phyloP scores from a whole-genome alignment of 257 asterid genomes.

The Plectranthus barbatus region DNA sequence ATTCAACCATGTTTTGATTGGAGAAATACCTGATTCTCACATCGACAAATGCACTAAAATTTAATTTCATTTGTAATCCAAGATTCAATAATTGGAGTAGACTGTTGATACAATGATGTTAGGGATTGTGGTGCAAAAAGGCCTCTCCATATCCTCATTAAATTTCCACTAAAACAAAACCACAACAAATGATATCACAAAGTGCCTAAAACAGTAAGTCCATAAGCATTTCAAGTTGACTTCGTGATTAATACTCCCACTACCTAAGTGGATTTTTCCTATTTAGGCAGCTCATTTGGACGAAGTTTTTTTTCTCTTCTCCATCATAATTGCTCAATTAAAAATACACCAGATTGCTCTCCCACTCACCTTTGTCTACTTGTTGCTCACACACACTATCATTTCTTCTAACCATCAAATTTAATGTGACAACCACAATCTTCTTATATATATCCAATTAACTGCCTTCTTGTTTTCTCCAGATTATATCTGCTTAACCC shows the following conservation, averaged over 20 bases:
- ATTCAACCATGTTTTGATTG: no score
- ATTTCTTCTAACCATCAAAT: neutral
- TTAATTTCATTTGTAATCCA: no score
- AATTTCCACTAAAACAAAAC: conserved; percentile 9
- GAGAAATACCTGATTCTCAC: no score
- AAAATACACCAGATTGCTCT: neutral
- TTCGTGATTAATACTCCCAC: conserved; percentile 35
- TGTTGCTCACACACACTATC: conserved; percentile 9
- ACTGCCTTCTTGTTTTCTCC: neutral
- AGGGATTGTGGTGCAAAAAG: conserved; percentile 7
- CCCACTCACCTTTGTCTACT: conserved; percentile 27
- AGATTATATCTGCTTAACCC: conserved; percentile 12
- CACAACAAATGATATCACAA: conserved; percentile 14
- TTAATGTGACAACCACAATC: conserved; percentile 10
- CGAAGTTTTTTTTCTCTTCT: neutral
- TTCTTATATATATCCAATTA: neutral
- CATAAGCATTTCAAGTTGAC: conserved; percentile 31
- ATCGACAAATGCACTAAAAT: no score
- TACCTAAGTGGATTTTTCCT: conserved; percentile 48
- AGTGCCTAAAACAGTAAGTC: conserved; percentile 37
- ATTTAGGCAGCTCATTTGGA: conserved; percentile 34
- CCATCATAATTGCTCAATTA: conserved; percentile 2
- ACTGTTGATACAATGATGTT: neutral
- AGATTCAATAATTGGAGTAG: neutral
- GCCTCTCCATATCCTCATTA: neutral